A percentile compares a stretch with the other conserved stretches of the same genome.
phyloP scores from a whole-genome alignment of 148 eudicot genomes.

The Chenopodium album region DNA sequence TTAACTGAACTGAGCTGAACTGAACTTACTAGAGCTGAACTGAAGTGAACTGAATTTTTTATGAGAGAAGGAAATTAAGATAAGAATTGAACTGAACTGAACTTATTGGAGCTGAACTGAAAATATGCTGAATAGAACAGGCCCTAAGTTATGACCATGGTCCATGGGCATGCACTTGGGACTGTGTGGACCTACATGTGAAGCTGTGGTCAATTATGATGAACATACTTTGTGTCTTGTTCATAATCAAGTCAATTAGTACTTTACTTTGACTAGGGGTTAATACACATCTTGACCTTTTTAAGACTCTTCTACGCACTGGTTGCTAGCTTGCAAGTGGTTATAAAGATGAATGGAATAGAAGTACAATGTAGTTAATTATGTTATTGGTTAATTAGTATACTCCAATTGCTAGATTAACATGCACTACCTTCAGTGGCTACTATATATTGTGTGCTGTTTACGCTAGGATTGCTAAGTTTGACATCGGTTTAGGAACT shows the following conservation, averaged over 20 bases:
- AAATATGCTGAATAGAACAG: neutral
- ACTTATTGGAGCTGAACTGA: no score
- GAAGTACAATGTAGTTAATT: neutral
- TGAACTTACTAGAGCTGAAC: no score
- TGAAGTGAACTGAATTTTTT: no score
- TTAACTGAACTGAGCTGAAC: no score
- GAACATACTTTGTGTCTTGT: neutral
- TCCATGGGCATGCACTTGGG: neutral
- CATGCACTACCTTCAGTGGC: no score
- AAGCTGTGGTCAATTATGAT: neutral
- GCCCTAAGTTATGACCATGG: neutral
- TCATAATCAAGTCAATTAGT: neutral
- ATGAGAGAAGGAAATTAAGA: no score
- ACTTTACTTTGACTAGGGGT: neutral
- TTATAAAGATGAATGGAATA: neutral
- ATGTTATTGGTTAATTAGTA: neutral
- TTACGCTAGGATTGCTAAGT: neutral
- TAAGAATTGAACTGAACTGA: no score
- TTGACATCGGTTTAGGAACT: neutral
- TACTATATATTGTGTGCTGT: neutral
- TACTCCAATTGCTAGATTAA: neutral
- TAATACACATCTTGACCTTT: neutral
- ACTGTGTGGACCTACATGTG: neutral
- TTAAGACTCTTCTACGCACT: neutral
- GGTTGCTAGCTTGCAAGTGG: no score